A percentile compares a stretch with the other conserved stretches of the same genome.
These are phyloP conservation scores for Filosporella fistucella DNA, from an alignment of 495 filamentous ascomycete genomes.

Conservation along the genomic window DNA sequence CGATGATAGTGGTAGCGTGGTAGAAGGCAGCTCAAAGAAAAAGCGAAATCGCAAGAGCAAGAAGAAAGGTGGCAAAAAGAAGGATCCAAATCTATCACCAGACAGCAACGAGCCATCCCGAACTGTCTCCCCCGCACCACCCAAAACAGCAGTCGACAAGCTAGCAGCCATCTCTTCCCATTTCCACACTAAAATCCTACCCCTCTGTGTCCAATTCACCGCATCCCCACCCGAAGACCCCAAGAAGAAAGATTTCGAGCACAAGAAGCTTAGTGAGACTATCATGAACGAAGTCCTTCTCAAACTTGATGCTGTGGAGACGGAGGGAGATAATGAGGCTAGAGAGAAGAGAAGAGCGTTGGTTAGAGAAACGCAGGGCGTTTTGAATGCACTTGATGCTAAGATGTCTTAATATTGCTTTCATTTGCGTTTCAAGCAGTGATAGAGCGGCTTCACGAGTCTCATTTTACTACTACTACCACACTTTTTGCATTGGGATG, in stretches of 20 bases:
- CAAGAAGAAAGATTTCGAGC: conserved; percentile 69
- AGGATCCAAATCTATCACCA: conserved; percentile 17
- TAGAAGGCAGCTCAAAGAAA: conserved; percentile 33
- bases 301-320: conserved; percentile 82
- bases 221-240: conserved; percentile 61
- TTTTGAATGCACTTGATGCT: conserved; percentile 59
- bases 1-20: conserved; percentile 29
- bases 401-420: conserved; percentile 4
- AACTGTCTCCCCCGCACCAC: conserved; percentile 28
- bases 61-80: conserved; percentile 34
- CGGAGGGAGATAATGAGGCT: conserved; percentile 57
- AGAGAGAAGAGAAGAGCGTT: conserved; percentile 67
- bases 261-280: conserved; percentile 77
- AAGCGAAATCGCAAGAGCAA: conserved; percentile 38
- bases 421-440: not conserved
- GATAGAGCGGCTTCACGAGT: conserved; percentile 13
- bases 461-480: conserved; percentile 2
- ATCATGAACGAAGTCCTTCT: conserved; percentile 78
- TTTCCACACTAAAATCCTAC: conserved; percentile 62
- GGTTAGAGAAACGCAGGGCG: conserved; percentile 67
- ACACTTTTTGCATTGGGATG: conserved; percentile 10
- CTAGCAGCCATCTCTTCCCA: conserved; percentile 63
- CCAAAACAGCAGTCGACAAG: conserved; percentile 58
- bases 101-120: conserved; percentile 19
- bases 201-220: conserved; percentile 61